These are phyloP conservation scores for Flaveria bidentis DNA, from an alignment of 129 eudicot genomes.

Conservation along the genomic window DNA sequence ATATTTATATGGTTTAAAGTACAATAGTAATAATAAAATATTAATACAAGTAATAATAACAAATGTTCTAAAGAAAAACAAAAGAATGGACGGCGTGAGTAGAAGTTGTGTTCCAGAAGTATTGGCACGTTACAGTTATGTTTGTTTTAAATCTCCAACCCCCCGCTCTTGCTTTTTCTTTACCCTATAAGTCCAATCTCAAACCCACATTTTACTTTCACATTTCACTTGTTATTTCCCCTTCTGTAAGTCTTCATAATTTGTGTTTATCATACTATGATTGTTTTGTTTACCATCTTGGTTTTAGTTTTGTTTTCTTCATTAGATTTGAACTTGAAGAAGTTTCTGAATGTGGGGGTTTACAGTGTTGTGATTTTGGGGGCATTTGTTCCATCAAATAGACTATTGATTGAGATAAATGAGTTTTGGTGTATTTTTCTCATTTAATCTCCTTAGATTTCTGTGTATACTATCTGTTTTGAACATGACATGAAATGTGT, in stretches of 20 bases:
- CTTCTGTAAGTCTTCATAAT: conserved; percentile 20
- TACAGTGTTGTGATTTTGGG: no score
- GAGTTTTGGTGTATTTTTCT: no score
- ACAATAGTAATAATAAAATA: no score
- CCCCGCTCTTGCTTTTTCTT: conserved; percentile 11
- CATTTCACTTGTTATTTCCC: not conserved
- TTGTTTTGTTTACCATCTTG: no score
- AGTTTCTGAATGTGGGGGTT: not conserved
- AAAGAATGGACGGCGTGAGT: not conserved
- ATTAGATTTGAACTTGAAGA: not conserved
- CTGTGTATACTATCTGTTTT: not conserved
- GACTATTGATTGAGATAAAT: no score
- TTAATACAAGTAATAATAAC: not conserved
- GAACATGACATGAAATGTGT: not conserved
- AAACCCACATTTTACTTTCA: not conserved
- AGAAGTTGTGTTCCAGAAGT: not conserved
- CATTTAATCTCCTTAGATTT: not conserved
- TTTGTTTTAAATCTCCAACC: conserved; percentile 22
- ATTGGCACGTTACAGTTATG: conserved; percentile 16
- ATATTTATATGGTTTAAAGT: no score
- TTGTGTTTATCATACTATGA: not conserved
- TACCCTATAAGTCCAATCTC: conserved; percentile 15
- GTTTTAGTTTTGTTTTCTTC: not conserved
- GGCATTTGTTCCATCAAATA: no score
- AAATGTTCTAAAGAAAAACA: not conserved